phyloP scores from a whole-genome alignment of 306 rosid genomes.

The Acacia melanoxylon region DNA sequence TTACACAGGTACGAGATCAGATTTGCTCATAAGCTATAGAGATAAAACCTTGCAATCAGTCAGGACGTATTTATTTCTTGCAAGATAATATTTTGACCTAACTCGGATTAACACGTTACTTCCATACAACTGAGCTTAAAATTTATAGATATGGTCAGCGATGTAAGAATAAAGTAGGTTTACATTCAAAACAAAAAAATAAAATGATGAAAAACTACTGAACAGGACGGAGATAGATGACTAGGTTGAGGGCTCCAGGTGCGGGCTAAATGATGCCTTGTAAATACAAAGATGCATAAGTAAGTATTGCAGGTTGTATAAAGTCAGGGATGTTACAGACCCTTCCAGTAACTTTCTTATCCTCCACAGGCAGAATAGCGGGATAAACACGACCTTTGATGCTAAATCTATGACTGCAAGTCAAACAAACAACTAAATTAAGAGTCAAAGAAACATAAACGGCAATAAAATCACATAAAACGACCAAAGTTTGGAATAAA shows the following conservation, averaged over 20 bases:
- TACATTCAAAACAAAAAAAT: background rate
- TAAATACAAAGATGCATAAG: background rate
- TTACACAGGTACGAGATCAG: background rate
- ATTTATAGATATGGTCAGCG: background rate
- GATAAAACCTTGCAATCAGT: background rate
- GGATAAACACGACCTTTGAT: slow-evolving; percentile 90
- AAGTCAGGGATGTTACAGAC: slow-evolving; percentile 25
- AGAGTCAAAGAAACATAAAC: background rate
- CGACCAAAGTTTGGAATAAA: background rate
- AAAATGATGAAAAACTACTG: background rate
- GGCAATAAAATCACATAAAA: background rate
- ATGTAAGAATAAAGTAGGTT: background rate
- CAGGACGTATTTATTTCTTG: background rate
- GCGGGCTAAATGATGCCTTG: background rate
- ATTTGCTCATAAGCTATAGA: background rate
- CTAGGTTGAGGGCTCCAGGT: background rate
- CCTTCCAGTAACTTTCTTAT: slow-evolving; percentile 63
- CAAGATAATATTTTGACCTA: background rate
- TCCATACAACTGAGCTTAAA: background rate
- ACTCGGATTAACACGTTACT: background rate
- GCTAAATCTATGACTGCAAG: slow-evolving; percentile 71
- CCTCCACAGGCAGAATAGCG: slow-evolving; percentile 73
- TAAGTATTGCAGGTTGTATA: background rate
- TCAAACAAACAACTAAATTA: background rate
- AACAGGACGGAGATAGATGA: background rate